Evolutionary conservation across 371 early-diverging fungal genomes (phyloP), one percentile per base, ranked within the genome.

Genomic region (Sporodiniella umbellata): DNA sequence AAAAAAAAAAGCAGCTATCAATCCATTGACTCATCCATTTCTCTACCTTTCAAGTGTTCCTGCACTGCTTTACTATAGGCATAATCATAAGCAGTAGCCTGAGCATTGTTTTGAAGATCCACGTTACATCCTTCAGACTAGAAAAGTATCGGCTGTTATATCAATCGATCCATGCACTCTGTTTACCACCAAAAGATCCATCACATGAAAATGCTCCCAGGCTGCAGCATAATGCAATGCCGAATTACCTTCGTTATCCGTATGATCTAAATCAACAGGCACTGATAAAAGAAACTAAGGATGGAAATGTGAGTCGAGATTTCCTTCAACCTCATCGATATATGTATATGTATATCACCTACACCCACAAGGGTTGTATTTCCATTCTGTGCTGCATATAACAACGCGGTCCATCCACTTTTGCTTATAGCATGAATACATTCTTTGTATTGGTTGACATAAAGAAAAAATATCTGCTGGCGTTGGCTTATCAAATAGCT

Each of bases 221-320:
- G 74, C 78, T 1, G 74, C 64, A 22, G 78, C 78, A 54, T 78
- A 60, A 54, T 78, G 78, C 0, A 78, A 52, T 1, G 78, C 78
- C 7, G 78, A 73, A 40, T 78, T 78, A 5, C 78, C 78, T 19
- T 72, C 70, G 49, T 78, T 71, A 53, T 78, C 78, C 8, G 66
- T 59, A 62, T 78, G 74, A 47, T 78, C 78, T n/a, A 74, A 66
- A 43, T 78, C 78, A 0, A 72, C 74, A 5, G 74, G 71, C 14
- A 73, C 68, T 7, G 71, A 69, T 7, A 74, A 48, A 15, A 78
- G 45, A 46, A 67, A 72, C 78, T 78, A 54, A 8, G 11, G 15
- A 22, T 2, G 8, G 26, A 15, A 28, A n/a, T 38, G 12, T 30
- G n/a, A n/a, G n/a, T n/a, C n/a, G n/a, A n/a, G n/a, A n/a, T n/a